Evolutionary conservation across 2,329 filamentous ascomycete genomes (phyloP), one percentile per base, ranked within the genome.

Genomic region (Dothideomycetes sp.): DNA sequence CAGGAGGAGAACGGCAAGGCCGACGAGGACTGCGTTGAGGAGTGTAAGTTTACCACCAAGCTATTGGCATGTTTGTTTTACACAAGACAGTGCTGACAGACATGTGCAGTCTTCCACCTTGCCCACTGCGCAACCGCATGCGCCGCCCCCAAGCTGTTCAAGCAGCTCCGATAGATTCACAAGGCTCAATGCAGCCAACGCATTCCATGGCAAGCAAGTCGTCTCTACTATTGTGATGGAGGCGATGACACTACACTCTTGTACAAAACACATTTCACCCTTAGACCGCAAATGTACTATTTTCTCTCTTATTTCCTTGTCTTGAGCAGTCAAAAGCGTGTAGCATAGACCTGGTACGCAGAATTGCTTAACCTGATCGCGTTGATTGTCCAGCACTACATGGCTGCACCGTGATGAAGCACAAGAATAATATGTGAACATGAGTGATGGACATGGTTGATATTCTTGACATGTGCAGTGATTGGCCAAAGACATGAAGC

Each of bases 11-110:
- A 82, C 55, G 73, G 74, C 66, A 78, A 80, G 67, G 80, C 80
- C 56, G 79, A 84, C 58, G 91, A 98, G 76, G 88, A 96, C 72
- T 98, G 91, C 59, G 86, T 96, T 53, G 91, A 98, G 74, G 91
- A 98, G 74, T 98, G 91, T 96, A 82, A 68, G 88, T 78, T 22
- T 15, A 10, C 16, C 31, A 8, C 11, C 5, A 8, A 25, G 6
- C 33, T 27, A 28, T 33, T 6, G 10, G n/a, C n/a, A n/a, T 18
- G 15, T 7, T 13, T 13, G 13, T 6, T 15, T 5, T 15, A n/a
- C 9, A 17, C 9, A 41, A 4, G 22, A 6, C 6, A 10, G 12
- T 29, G 15, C 25, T 38, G 35, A 43, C 19, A 23, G 16, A 4
- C 16, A 15, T 24, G 31, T 11, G 31, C 55, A 95, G 89, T 95